Conservation (phyloP, 2,329 filamentous ascomycete species). For the Aspergillus intermedius region DNA sequence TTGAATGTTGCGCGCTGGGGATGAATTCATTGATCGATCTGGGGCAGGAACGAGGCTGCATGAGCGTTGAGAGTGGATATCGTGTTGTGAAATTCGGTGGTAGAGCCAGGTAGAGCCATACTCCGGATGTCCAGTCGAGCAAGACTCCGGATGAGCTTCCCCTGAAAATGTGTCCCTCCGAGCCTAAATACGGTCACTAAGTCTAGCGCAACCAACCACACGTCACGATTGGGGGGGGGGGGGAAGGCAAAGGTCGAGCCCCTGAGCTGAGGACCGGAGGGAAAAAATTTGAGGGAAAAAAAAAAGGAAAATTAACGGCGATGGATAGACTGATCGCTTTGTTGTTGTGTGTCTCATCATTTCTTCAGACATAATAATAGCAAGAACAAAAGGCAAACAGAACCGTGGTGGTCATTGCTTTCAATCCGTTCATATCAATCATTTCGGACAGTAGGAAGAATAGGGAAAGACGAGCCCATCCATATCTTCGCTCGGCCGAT, state of each 20-base stretch:
- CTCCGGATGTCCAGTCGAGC: no score
- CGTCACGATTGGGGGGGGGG: not conserved
- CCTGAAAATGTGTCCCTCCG: not conserved
- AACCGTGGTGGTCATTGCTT: not conserved
- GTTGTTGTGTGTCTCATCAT: no score
- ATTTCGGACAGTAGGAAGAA: not conserved
- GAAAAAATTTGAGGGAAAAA: not conserved
- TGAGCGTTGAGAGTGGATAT: no score
- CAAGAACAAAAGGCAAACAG: no score
- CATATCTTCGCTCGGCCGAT: conserved; percentile 13
- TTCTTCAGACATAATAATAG: no score
- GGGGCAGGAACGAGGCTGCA: no score
- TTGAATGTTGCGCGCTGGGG: no score
- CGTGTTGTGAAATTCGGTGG: no score
- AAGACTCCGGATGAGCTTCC: not conserved
- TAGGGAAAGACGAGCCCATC: not conserved
- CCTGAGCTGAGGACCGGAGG: not conserved
- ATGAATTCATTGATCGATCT: no score
- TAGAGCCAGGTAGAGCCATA: no score
- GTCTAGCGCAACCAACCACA: not conserved
- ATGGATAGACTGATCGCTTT: no score
- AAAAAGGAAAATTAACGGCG: no score
- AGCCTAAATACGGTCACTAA: not conserved
- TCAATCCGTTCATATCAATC: not conserved
- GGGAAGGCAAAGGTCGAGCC: not conserved